A percentile compares a stretch with the other conserved stretches of the same genome.
phyloP scores from a whole-genome alignment of 371 early-diverging fungal genomes.

The Mycotypha africana region DNA sequence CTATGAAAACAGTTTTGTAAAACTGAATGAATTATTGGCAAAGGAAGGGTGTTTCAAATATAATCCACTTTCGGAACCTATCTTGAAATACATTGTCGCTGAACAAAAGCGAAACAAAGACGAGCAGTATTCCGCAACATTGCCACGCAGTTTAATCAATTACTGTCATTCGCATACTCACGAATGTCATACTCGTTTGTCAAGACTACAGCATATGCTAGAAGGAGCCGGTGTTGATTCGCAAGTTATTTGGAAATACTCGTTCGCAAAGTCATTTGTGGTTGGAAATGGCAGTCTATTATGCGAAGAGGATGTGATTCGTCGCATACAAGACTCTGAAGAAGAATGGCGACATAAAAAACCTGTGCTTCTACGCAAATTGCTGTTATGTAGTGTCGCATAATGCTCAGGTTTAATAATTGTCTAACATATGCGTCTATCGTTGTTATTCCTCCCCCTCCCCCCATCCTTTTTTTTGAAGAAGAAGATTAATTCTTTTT shows the following conservation, averaged over 20 bases:
- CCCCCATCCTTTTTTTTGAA: too few relatives aligned
- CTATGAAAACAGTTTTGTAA: constrained; percentile 23
- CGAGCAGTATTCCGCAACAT: neutral
- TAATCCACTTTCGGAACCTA: constrained; percentile 32
- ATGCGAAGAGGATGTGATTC: constrained; percentile 39
- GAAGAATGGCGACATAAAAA: constrained; percentile 37
- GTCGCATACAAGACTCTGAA: constrained; percentile 39
- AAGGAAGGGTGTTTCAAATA: constrained; percentile 34
- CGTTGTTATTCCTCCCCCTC: too few relatives aligned
- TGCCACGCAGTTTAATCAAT: constrained; percentile 16
- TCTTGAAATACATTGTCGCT: constrained; percentile 28
- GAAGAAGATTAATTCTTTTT: too few relatives aligned
- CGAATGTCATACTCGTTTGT: constrained; percentile 35
- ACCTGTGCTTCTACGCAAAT: constrained; percentile 10
- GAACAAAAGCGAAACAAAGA: too few relatives aligned
- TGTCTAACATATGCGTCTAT: too few relatives aligned
- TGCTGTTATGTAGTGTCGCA: too few relatives aligned
- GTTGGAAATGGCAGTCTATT: constrained; percentile 36
- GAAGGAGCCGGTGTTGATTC: constrained; percentile 42
- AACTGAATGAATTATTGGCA: constrained; percentile 18
- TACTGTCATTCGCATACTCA: constrained; percentile 38
- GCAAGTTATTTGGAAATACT: constrained; percentile 40
- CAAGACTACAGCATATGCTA: constrained; percentile 33
- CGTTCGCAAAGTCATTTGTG: constrained; percentile 37
- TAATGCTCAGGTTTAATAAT: too few relatives aligned